Evolutionary conservation across 2,329 filamentous ascomycete species (phyloP), one percentile per base, ranked within the genome.

Genomic region (Tolypocladium guangdongense): DNA sequence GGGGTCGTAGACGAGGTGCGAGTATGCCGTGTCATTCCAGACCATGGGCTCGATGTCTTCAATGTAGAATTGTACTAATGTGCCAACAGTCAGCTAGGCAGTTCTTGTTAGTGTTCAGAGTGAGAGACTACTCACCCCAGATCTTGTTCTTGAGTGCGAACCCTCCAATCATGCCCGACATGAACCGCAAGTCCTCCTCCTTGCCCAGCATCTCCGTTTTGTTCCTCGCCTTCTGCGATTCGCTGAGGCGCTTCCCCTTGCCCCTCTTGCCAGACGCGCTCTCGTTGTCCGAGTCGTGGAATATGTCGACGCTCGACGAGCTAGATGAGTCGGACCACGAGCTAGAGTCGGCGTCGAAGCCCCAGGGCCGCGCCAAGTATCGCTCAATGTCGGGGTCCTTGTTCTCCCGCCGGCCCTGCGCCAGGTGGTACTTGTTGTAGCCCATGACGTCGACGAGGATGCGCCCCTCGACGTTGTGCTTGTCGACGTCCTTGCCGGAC

Each of bases 121-220:
- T 0, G 24, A 4, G 7, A 3, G 12, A 2, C 35, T 4, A 67
- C 69, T 64, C 57, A 71, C 71, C 56, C 74, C 74, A 77, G 5
- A 67, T 50, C 62, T 75, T 75, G 55, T 72, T 74, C 61, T 74
- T 74, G 50, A 76, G 61, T 0, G 74, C 69, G 52, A 72, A 78
- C 0, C 74, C 76, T 7, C 71, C 63, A 37, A 75, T 61, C 39
- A 72, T 54, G 6, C 70, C 73, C 0, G 67, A 67, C 55, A 76
- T 67, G 51, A 68, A 75, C 50, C 68, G 67, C 6, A 77, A 62
- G 16, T 74, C 65, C 0, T 71, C 62, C 27, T 68, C 63, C 24
- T 62, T 61, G 14, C 58, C 58, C 1, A 76, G 60, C 66, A 77
- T 72, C 24, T 65, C 61, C 1, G 64, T 56, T 55, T 66, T 71